Evolutionary conservation across 768 basidiomycete genomes (phyloP).

Genomic region (Psilocybe azurescens): DNA sequence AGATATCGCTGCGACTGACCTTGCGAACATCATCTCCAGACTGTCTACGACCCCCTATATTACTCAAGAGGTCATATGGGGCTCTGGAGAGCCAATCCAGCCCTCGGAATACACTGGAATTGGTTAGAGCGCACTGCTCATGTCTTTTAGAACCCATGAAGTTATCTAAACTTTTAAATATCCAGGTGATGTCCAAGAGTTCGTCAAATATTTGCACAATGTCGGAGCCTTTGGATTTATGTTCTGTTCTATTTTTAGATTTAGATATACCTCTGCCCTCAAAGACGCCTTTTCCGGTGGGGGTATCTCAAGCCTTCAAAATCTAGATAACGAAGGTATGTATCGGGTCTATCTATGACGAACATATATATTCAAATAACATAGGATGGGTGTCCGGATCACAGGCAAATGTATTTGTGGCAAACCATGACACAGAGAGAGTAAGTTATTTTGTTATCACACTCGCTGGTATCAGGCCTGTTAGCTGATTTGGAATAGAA

Average conservation of each 20-base stretch:
- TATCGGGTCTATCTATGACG: background rate
- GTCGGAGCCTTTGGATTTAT: background rate
- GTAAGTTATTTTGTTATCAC: slow-evolving; percentile 28
- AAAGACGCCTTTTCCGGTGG: slow-evolving; percentile 55
- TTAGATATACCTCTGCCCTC: slow-evolving; percentile 63
- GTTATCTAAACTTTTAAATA: background rate
- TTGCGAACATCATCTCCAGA: slow-evolving; percentile 55
- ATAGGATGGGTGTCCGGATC: slow-evolving; percentile 62
- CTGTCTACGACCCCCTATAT: slow-evolving; percentile 54
- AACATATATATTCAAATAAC: background rate
- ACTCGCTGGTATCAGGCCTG: background rate
- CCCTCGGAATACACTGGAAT: slow-evolving; percentile 61
- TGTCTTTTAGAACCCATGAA: background rate
- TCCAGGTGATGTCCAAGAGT: slow-evolving; percentile 70
- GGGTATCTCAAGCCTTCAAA: slow-evolving; percentile 56
- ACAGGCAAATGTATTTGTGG: slow-evolving; percentile 66
- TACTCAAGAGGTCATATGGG: slow-evolving; percentile 67
- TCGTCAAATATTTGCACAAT: slow-evolving; percentile 12
- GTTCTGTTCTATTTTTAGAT: slow-evolving; percentile 35
- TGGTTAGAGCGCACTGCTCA: slow-evolving; percentile 35
- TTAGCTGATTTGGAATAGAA: slow-evolving; percentile 35
- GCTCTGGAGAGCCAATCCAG: slow-evolving; percentile 54
- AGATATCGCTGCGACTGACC: slow-evolving; percentile 62
- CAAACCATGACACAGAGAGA: slow-evolving; percentile 75
- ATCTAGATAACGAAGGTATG: slow-evolving; percentile 55